Conservation (phyloP, 2,329 filamentous ascomycete genomes). For the Fusarium penzigii region DNA sequence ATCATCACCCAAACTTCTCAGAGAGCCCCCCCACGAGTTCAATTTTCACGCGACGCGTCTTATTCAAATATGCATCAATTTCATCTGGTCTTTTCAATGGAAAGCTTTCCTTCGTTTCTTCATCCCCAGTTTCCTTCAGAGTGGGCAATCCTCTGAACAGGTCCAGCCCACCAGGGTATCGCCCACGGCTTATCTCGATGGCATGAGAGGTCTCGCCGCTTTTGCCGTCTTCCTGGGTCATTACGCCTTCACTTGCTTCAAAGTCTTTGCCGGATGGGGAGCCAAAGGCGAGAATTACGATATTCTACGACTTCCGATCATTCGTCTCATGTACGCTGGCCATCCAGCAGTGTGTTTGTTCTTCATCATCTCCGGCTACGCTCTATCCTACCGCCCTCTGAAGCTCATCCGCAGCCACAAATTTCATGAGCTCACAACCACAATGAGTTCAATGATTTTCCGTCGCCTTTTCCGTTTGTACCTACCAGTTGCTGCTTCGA, state of each 20-base stretch:
- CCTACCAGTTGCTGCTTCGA: slow-evolving; percentile 52
- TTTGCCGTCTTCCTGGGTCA: slow-evolving; percentile 60
- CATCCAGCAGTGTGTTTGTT: slow-evolving; percentile 61
- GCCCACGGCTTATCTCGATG: slow-evolving; percentile 59
- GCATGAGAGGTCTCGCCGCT: slow-evolving; percentile 57
- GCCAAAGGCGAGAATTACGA: slow-evolving; percentile 45
- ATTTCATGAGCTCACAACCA: slow-evolving; percentile 42
- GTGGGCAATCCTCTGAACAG: slow-evolving; percentile 42
- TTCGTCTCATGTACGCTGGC: slow-evolving; percentile 56
- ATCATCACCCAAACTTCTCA: too few relatives aligned
- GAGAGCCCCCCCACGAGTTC: too few relatives aligned
- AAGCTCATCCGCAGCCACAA: slow-evolving; percentile 43
- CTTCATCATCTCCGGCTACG: slow-evolving; percentile 64
- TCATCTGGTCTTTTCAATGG: too few relatives aligned
- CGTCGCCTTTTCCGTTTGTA: slow-evolving; percentile 55
- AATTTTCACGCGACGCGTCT: too few relatives aligned
- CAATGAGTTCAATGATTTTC: slow-evolving; percentile 53
- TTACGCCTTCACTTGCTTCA: slow-evolving; percentile 54
- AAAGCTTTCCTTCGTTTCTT: slow-evolving; percentile 42
- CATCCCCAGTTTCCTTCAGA: slow-evolving; percentile 55
- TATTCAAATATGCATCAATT: too few relatives aligned
- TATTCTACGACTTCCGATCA: slow-evolving; percentile 53
- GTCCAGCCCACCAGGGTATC: slow-evolving; percentile 42
- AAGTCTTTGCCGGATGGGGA: slow-evolving; percentile 53
- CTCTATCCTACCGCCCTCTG: slow-evolving; percentile 55